phyloP scores from a whole-genome alignment of 495 filamentous ascomycete genomes.

The Xylaria venustula region DNA sequence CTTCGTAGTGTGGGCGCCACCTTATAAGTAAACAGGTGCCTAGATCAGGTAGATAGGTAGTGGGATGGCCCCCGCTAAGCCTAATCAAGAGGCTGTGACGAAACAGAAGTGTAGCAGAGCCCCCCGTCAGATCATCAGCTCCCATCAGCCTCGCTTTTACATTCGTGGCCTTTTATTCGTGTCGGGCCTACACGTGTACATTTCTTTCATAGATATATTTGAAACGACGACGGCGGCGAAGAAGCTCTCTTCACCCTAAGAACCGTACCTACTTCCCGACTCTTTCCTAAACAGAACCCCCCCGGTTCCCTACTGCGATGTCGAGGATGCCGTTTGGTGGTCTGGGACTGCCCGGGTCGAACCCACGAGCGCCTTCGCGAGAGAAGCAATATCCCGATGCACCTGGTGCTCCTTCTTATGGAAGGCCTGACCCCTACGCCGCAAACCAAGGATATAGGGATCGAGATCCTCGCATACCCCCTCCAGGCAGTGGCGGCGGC shows the following conservation, averaged over 20 bases:
- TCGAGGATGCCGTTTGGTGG: conserved; percentile 14
- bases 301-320: background rate
- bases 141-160: conserved; percentile 3
- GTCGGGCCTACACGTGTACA: background rate
- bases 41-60: too few species aligned
- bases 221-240: background rate
- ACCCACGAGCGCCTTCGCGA: conserved; percentile 4
- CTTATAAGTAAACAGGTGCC: too few species aligned
- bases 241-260: too few species aligned
- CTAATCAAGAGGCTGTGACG: conserved; percentile 6
- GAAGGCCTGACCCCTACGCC: background rate
- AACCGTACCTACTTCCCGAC: too few species aligned
- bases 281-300: too few species aligned
- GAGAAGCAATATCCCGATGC: conserved; percentile 10
- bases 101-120: background rate
- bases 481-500: background rate
- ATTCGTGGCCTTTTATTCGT: background rate
- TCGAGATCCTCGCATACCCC: conserved; percentile 7
- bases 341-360: conserved; percentile 8
- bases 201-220: background rate
- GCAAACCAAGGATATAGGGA: conserved; percentile 13
- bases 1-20: too few species aligned
- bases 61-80: background rate
- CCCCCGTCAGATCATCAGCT: background rate
- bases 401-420: background rate